A percentile compares a stretch with the other conserved stretches of the same genome.
These are phyloP conservation scores for Candida ficus DNA, from an alignment of 805 yeast species.

Conservation along the genomic window DNA sequence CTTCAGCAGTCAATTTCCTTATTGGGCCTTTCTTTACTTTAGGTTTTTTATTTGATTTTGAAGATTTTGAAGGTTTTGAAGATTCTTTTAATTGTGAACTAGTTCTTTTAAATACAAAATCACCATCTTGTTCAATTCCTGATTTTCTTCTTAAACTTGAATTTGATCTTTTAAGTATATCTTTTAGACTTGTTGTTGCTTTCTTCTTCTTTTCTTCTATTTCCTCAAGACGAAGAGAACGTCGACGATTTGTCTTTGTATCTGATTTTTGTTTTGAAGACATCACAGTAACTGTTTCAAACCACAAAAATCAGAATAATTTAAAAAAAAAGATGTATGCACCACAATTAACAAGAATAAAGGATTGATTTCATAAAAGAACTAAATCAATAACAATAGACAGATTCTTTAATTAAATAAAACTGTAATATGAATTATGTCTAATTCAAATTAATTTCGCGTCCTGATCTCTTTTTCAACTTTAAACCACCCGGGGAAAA, in stretches of 20 bases:
- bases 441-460: no score
- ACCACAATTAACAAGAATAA: no score
- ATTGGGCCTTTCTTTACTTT: background rate
- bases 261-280: background rate
- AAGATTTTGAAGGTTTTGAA: background rate
- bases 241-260: slow-evolving; percentile 9
- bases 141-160: slow-evolving; percentile 9
- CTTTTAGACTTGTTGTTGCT: slow-evolving; percentile 19
- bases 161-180: slow-evolving; percentile 18
- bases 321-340: no score
- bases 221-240: slow-evolving; percentile 11
- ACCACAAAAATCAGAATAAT: background rate
- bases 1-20: slow-evolving; percentile 14
- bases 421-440: no score
- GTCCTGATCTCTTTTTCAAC: no score
- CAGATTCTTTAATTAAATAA: no score
- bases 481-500: no score
- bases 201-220: slow-evolving; percentile 14
- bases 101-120: slow-evolving; percentile 20
- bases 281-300: background rate
- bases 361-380: no score
- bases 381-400: no score
- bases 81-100: slow-evolving; percentile 7
- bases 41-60: background rate
- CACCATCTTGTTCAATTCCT: slow-evolving; percentile 18